Evolutionary conservation across 2,329 filamentous ascomycete genomes (phyloP), one percentile per base, ranked within the genome.

Genomic region (Trichoderma sp.): DNA sequence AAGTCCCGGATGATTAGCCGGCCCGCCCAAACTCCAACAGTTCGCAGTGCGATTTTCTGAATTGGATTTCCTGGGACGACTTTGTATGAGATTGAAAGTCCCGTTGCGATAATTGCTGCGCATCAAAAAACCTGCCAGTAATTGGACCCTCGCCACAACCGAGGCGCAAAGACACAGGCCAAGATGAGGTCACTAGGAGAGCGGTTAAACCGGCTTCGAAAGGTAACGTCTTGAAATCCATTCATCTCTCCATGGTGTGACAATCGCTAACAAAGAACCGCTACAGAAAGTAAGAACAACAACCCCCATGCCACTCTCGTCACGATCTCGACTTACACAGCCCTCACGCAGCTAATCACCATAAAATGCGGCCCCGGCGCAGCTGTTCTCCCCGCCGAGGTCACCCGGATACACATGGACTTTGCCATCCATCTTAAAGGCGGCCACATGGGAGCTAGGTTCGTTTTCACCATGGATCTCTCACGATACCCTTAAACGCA

Each of bases 341-440:
- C 70, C 73, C 67, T 75, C 67, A 48, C 45, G 69, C 77, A 95
- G 91, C 83, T 96, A 61, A 84, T 95, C 71, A 83, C 84, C 75
- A 84, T 98, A 79, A 89, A 90, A 77, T 84, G 91, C 77, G 95
- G 94, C 68, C 90, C 92, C 34, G 95, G 94, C 67, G 93, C 95
- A 52, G 90, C 92, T 22, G 83, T 92, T 72, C 84, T 99, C 27
- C 93, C 94, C 0, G 84, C 88, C 34, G 87, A 92, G 75, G 87
- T 96, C 64, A 89, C 89, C 54, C 85, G 87, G 76, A 89, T 95
- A 82, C 88, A 92, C 76, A 79, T 95, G 80, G 87, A 92, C 74
- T 93, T 94, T 77, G 87, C 89, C 59, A 76, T 77, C 56, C 85
- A 81, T 71, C 82, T 87, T 68, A 82, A 87, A 54, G 84, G 86